Conservation (phyloP, 2,329 filamentous ascomycete genomes). For the Penicillium sp. region DNA sequence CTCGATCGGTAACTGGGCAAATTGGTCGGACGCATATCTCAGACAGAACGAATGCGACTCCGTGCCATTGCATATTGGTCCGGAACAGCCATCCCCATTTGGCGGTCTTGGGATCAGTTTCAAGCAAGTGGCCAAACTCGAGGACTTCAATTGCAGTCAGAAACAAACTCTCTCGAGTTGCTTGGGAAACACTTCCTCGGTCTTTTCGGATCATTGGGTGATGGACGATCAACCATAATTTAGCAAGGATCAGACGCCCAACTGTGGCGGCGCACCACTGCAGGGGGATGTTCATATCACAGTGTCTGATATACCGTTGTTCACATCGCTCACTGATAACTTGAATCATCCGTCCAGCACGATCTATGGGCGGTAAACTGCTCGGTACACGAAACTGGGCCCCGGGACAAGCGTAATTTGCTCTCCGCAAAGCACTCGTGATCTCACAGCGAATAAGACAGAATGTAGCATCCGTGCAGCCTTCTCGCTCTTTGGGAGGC, state of each 20-base stretch:
- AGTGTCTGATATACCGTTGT: slow-evolving; percentile 54
- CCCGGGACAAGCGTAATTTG: slow-evolving; percentile 38
- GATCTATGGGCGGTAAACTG: slow-evolving; percentile 25
- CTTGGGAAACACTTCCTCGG: slow-evolving; percentile 57
- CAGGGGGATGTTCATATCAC: slow-evolving; percentile 52
- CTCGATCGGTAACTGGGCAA: slow-evolving; percentile 58
- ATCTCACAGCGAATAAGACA: slow-evolving; percentile 55
- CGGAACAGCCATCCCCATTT: slow-evolving; percentile 66
- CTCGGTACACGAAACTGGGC: slow-evolving; percentile 17
- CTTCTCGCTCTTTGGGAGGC: slow-evolving; percentile 48
- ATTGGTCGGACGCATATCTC: slow-evolving; percentile 58
- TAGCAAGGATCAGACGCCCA: slow-evolving; percentile 69
- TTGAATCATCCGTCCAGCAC: slow-evolving; percentile 49
- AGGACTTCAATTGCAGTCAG: slow-evolving; percentile 70
- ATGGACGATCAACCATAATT: slow-evolving; percentile 74
- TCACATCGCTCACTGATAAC: slow-evolving; percentile 55
- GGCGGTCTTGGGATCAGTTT: slow-evolving; percentile 59
- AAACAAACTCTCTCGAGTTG: slow-evolving; percentile 67
- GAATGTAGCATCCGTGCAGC: slow-evolving; percentile 55
- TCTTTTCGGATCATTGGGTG: slow-evolving; percentile 65
- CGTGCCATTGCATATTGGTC: slow-evolving; percentile 65
- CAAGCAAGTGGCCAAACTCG: slow-evolving; percentile 65
- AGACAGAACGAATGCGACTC: slow-evolving; percentile 59
- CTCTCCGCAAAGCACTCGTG: slow-evolving; percentile 40
- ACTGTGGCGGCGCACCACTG: slow-evolving; percentile 69